These are phyloP conservation scores for Chamaenerion angustifolium DNA, from an alignment of 345 rosid genomes.

Conservation along the genomic window DNA sequence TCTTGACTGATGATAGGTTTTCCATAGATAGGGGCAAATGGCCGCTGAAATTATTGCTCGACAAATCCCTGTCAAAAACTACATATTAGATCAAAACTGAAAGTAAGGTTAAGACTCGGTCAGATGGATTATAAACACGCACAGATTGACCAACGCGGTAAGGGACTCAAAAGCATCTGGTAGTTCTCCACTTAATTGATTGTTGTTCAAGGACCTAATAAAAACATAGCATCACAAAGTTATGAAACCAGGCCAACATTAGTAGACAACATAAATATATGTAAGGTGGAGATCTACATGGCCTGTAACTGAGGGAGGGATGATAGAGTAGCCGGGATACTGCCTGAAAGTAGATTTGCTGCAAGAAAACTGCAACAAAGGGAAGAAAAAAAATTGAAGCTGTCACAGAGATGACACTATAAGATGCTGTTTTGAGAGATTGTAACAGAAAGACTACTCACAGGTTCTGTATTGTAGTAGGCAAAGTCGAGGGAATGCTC, in stretches of 20 bases:
- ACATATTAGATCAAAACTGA: conserved; percentile 6
- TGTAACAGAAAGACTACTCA: conserved; percentile 16
- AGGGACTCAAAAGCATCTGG: conserved; percentile 70
- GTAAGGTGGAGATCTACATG: conserved; percentile 38
- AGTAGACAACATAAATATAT: neutral
- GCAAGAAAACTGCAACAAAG: conserved; percentile 80
- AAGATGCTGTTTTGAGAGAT: too few species aligned
- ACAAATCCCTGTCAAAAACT: conserved; percentile 53
- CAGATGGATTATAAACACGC: conserved; percentile 18
- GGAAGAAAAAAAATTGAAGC: conserved; percentile 15
- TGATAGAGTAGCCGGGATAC: conserved; percentile 71
- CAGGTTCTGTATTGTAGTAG: conserved; percentile 56
- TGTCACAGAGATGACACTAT: too few species aligned
- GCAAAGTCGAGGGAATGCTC: conserved; percentile 68
- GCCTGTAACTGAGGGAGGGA: conserved; percentile 42
- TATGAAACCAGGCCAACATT: neutral
- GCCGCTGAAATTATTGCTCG: conserved; percentile 76
- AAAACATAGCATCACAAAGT: conserved; percentile 6
- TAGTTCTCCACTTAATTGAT: conserved; percentile 71
- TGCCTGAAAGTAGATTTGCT: conserved; percentile 77
- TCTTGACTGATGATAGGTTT: conserved; percentile 43
- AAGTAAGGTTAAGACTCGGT: conserved; percentile 7
- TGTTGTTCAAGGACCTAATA: conserved; percentile 70
- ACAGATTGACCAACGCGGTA: conserved; percentile 70
- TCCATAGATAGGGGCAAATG: conserved; percentile 67